These are phyloP conservation scores for Cajanus cajan DNA, from an alignment of 306 rosid genomes.

Conservation along the genomic window DNA sequence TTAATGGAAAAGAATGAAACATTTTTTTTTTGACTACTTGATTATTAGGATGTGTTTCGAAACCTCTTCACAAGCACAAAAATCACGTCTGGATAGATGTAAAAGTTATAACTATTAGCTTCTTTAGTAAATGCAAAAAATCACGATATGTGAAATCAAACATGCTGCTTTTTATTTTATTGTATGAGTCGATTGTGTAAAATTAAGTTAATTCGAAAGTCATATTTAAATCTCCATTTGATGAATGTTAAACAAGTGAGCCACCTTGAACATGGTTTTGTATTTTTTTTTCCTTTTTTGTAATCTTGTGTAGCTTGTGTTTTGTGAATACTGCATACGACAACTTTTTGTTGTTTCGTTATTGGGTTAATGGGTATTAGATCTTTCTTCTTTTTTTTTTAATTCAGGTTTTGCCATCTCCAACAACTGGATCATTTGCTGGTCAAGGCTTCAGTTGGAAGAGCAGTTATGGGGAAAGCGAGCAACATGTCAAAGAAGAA, in stretches of 20 bases:
- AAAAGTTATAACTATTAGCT: not conserved
- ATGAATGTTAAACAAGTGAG: not conserved
- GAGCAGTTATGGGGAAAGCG: slow-evolving; percentile 46
- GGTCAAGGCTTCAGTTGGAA: slow-evolving; percentile 63
- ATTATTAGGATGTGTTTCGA: not conserved
- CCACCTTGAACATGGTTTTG: not conserved
- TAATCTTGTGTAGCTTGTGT: not conserved
- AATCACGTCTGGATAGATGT: not conserved
- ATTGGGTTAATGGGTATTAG: slow-evolving; percentile 18
- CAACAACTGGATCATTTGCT: slow-evolving; percentile 75
- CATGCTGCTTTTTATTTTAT: not conserved
- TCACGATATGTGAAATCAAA: not conserved
- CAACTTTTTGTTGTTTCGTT: not conserved
- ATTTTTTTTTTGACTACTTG: not conserved
- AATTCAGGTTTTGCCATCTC: slow-evolving; percentile 74
- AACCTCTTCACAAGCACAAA: not conserved
- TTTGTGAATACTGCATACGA: not conserved
- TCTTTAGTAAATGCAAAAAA: not conserved
- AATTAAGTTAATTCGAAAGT: too few species aligned
- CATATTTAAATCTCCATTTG: not conserved
- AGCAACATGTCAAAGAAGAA: slow-evolving; percentile 52
- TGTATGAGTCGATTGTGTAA: too few species aligned
- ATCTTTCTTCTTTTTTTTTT: not conserved
- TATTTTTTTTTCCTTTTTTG: not conserved
- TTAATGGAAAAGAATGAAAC: not conserved